Evolutionary conservation across 805 yeast species (phyloP).

Genomic region (Sungouiella blattae): DNA sequence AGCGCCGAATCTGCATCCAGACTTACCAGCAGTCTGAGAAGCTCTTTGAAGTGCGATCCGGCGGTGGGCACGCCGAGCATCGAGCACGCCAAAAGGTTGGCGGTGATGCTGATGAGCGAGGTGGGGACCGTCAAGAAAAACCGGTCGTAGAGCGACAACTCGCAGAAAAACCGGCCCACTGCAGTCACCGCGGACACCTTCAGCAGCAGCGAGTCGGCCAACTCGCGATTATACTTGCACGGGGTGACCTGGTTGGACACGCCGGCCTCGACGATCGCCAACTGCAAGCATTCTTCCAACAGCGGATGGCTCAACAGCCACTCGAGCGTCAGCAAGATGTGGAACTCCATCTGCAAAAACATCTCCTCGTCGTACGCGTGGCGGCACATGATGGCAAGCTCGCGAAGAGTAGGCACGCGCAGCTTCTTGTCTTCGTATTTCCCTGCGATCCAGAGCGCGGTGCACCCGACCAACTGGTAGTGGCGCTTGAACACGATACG

Average conservation of each 20-base stretch:
- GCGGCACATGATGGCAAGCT: constrained; percentile 53
- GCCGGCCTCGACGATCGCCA: constrained; percentile 37
- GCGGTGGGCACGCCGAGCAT: constrained; percentile 49
- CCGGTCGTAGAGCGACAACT: constrained; percentile 49
- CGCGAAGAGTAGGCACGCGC: constrained; percentile 54
- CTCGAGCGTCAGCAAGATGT: constrained; percentile 39
- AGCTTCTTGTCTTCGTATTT: constrained; percentile 58
- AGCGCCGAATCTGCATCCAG: constrained; percentile 1
- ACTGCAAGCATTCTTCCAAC: constrained; percentile 49
- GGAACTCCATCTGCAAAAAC: constrained; percentile 47
- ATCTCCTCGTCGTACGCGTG: constrained; percentile 55
- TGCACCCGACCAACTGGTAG: constrained; percentile 46
- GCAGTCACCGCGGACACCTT: constrained; percentile 53
- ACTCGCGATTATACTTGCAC: constrained; percentile 20
- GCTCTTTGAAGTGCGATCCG: constrained; percentile 9
- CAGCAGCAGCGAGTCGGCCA: constrained; percentile 17
- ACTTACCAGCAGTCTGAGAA: constrained; percentile 5
- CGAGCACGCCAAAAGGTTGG: constrained; percentile 51
- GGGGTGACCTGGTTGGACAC: constrained; percentile 21
- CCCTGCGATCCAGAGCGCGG: constrained; percentile 46
- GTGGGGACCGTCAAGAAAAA: constrained; percentile 44
- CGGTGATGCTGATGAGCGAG: constrained; percentile 46
- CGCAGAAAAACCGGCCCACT: constrained; percentile 52
- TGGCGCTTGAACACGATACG: constrained; percentile 45
- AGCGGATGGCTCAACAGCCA: constrained; percentile 46